These are phyloP conservation scores for Nelumbo lutea DNA, from an alignment of 164 flowering plant genomes.

Conservation along the genomic window DNA sequence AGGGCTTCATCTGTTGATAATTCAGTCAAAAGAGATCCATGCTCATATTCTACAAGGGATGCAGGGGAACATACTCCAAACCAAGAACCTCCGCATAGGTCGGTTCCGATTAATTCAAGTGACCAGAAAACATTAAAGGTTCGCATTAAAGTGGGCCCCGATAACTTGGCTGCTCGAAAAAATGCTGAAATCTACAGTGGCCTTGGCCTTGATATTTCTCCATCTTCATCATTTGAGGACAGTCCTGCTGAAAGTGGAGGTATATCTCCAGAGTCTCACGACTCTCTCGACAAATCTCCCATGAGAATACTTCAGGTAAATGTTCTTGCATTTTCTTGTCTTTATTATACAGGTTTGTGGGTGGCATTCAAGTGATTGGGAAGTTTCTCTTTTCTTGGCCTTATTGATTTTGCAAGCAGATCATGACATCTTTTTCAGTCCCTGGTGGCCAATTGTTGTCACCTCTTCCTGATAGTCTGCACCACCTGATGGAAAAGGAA, in stretches of 20 bases:
- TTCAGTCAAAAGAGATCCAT: slow-evolving; percentile 24
- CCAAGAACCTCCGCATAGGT: slow-evolving; percentile 25
- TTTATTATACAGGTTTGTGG: background rate
- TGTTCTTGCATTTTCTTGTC: background rate
- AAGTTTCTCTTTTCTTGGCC: background rate
- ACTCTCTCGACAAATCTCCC: slow-evolving; percentile 41
- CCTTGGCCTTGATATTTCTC: slow-evolving; percentile 74
- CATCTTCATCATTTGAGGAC: slow-evolving; percentile 54
- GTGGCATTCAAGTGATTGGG: slow-evolving; percentile 2
- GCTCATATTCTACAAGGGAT: slow-evolving; percentile 17
- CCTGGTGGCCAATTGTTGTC: slow-evolving; percentile 47
- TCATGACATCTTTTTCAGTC: slow-evolving; percentile 53
- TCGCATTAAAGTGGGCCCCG: slow-evolving; percentile 71
- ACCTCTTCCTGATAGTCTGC: slow-evolving; percentile 56
- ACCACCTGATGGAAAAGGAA: slow-evolving; percentile 32
- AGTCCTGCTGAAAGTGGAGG: slow-evolving; percentile 47
- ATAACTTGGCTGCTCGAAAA: slow-evolving; percentile 43
- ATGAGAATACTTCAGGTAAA: slow-evolving; percentile 59
- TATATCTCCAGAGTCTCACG: slow-evolving; percentile 24
- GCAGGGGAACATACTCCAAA: slow-evolving; percentile 28
- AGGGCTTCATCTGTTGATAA: slow-evolving; percentile 20
- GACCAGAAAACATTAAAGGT: slow-evolving; percentile 74
- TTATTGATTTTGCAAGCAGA: slow-evolving; percentile 39
- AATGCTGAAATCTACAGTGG: slow-evolving; percentile 84
- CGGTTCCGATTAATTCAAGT: slow-evolving; percentile 12